These are phyloP conservation scores for Alternaria sp. DNA, from an alignment of 2,329 filamentous ascomycete genomes.

Conservation along the genomic window DNA sequence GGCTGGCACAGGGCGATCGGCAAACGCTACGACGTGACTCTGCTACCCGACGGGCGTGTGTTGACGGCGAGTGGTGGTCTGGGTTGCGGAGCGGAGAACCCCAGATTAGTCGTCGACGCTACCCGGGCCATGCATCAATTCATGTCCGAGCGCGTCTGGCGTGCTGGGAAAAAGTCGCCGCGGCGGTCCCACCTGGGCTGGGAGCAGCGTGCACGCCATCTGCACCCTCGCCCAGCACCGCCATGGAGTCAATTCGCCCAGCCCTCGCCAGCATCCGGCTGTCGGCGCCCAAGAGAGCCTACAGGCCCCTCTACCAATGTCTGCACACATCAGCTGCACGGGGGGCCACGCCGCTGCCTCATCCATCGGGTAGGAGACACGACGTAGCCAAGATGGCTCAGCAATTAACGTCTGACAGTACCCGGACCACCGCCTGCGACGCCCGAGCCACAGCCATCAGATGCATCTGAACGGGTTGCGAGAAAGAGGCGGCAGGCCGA, in stretches of 20 bases:
- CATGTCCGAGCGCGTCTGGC: background rate
- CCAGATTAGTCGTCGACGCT: slow-evolving; percentile 9
- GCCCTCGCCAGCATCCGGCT: slow-evolving; percentile 29
- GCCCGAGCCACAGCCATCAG: slow-evolving; percentile 57
- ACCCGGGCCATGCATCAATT: background rate
- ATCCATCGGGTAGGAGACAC: slow-evolving; percentile 50
- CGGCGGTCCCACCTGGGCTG: background rate
- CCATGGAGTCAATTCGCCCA: slow-evolving; percentile 41
- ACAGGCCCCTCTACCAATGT: slow-evolving; percentile 40
- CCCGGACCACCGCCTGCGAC: slow-evolving; percentile 66
- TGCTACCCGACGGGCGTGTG: slow-evolving; percentile 1
- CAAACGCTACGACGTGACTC: slow-evolving; percentile 6
- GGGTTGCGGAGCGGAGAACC: slow-evolving; percentile 14
- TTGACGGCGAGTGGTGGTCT: background rate
- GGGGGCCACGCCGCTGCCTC: slow-evolving; percentile 62
- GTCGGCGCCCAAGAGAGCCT: slow-evolving; percentile 20
- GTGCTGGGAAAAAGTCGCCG: slow-evolving; percentile 6
- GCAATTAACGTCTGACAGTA: slow-evolving; percentile 36
- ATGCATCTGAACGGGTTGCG: slow-evolving; percentile 56
- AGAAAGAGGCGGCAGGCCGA: slow-evolving; percentile 59
- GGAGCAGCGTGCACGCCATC: background rate
- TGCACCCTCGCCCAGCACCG: slow-evolving; percentile 2
- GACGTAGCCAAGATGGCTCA: background rate
- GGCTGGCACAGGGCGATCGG: slow-evolving; percentile 10
- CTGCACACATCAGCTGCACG: slow-evolving; percentile 52